Evolutionary conservation across 805 yeast species (phyloP).

Genomic region (Ogataea kodamae): DNA sequence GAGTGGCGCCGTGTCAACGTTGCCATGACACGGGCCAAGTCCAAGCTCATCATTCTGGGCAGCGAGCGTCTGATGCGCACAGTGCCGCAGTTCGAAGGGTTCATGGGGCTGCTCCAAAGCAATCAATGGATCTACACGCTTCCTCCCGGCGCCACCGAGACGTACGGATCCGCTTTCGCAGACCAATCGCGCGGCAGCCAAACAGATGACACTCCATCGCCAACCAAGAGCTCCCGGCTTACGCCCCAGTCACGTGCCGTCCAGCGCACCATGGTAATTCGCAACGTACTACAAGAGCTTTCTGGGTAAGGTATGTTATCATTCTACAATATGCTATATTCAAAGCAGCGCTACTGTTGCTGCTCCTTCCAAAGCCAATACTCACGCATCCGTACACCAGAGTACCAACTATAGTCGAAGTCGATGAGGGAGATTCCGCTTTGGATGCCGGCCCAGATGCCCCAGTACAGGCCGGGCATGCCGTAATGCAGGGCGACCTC

Average conservation of each 20-base stretch:
- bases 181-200: conserved; percentile 10
- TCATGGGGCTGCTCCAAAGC: conserved; percentile 53
- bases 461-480: conserved; percentile 82
- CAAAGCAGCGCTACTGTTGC: too few relatives aligned
- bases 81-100: conserved; percentile 51
- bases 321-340: too few relatives aligned
- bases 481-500: conserved; percentile 67
- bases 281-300: conserved; percentile 20
- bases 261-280: conserved; percentile 17
- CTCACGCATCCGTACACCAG: conserved; percentile 57
- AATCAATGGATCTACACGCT: conserved; percentile 64
- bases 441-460: conserved; percentile 79
- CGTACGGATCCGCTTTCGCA: conserved; percentile 30
- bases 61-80: conserved; percentile 59
- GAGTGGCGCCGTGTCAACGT: conserved; percentile 95
- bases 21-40: conserved; percentile 85
- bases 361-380: conserved; percentile 64
- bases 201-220: conserved; percentile 1
- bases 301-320: conserved; percentile 14
- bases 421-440: conserved; percentile 65
- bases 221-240: conserved; percentile 11
- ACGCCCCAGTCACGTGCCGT: conserved; percentile 15
- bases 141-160: conserved; percentile 40
- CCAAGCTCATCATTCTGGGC: conserved; percentile 81
- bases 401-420: conserved; percentile 63